Percentiles rank a stretch among this genome's conserved stretches.
These are phyloP conservation scores for Camellia granthamiana DNA, from an alignment of 148 eudicot species.

Conservation along the genomic window DNA sequence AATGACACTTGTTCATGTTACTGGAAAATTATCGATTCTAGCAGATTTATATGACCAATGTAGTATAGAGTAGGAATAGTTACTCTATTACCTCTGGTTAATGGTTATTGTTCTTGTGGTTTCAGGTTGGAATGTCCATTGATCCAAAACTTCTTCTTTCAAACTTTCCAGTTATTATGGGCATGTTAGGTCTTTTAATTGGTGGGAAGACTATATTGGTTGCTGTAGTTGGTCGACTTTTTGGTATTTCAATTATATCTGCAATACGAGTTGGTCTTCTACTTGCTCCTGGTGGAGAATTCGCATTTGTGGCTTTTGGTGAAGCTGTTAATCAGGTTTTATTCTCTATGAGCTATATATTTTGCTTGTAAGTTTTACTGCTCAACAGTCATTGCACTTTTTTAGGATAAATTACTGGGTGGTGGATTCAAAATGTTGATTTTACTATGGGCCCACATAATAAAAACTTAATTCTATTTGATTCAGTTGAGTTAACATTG, in stretches of 20 bases:
- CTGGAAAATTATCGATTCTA: not conserved
- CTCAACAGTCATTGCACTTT: too few species aligned
- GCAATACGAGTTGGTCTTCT: slow-evolving; percentile 90
- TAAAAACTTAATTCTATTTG: too few species aligned
- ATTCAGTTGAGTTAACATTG: too few species aligned
- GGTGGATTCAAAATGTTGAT: too few species aligned
- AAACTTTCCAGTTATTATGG: slow-evolving; percentile 77
- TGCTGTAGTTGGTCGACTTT: slow-evolving; percentile 71
- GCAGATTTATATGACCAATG: not conserved
- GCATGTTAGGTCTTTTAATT: slow-evolving; percentile 70
- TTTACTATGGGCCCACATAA: too few species aligned
- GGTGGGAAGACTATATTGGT: slow-evolving; percentile 86
- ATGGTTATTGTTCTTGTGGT: slow-evolving; percentile 19
- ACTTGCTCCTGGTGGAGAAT: slow-evolving; percentile 99
- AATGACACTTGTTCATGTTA: not conserved
- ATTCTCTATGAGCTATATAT: not conserved
- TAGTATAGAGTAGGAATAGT: not conserved
- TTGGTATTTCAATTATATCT: slow-evolving; percentile 82
- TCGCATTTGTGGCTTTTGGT: slow-evolving; percentile 99
- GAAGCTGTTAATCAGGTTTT: slow-evolving; percentile 99
- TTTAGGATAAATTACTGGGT: too few species aligned
- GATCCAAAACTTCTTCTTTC: slow-evolving; percentile 93
- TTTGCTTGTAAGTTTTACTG: too few species aligned
- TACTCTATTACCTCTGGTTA: slow-evolving; percentile 3
- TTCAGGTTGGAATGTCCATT: slow-evolving; percentile 99